Evolutionary conservation across 2,329 filamentous ascomycete genomes (phyloP).

Genomic region (Fusarium sacchari): DNA sequence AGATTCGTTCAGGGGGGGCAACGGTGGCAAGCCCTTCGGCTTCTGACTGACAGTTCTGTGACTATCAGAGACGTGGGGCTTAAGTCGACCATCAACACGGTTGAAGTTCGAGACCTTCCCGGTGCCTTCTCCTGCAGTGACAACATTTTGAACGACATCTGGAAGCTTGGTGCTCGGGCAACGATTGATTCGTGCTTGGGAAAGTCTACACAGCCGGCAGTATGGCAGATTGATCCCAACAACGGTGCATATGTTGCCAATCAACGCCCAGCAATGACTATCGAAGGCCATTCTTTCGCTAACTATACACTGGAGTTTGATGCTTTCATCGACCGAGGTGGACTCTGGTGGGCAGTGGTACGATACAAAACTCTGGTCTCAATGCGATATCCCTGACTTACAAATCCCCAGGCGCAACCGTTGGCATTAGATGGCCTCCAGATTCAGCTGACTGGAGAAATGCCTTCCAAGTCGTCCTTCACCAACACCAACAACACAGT

Average conservation of each 20-base stretch:
- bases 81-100: neutral
- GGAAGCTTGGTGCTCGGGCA: neutral
- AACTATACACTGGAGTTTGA: slow-evolving; percentile 14
- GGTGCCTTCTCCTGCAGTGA: neutral
- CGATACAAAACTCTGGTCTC: neutral
- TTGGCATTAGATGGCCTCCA: neutral
- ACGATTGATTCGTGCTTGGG: neutral
- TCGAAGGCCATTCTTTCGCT: neutral
- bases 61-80: neutral
- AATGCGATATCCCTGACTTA: neutral
- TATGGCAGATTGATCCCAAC: neutral
- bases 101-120: neutral
- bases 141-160: slow-evolving; percentile 2
- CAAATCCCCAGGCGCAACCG: neutral
- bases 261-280: slow-evolving; percentile 2
- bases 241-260: neutral
- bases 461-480: neutral
- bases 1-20: slow-evolving; percentile 7
- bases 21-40: neutral
- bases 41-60: neutral
- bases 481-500: slow-evolving; percentile 1
- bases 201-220: neutral
- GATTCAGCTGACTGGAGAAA: neutral
- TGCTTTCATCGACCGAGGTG: neutral
- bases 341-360: slow-evolving; percentile 8